Percentiles rank a stretch among this genome's conserved stretches.
These are phyloP conservation scores for Septoria linicola DNA, from an alignment of 2,329 filamentous ascomycete species.

Conservation along the genomic window DNA sequence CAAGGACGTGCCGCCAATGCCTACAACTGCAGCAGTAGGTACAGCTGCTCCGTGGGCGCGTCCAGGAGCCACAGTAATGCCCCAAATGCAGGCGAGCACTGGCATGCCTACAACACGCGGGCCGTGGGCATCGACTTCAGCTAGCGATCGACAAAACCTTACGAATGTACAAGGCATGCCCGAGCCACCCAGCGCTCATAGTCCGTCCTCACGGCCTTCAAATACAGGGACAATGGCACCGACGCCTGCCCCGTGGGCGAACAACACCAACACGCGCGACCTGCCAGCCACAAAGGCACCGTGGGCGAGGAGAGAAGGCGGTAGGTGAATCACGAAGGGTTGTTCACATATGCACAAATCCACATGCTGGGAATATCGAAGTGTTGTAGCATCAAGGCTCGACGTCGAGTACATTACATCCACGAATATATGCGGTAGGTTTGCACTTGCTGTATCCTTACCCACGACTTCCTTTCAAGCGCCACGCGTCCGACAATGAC, in stretches of 20 bases:
- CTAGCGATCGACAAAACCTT: neutral
- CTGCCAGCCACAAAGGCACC: constrained; percentile 5
- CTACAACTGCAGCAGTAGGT: constrained; percentile 16
- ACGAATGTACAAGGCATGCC: neutral
- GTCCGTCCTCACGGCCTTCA: neutral
- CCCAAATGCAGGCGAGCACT: constrained; percentile 30
- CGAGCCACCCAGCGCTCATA: neutral
- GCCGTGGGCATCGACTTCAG: constrained; percentile 26
- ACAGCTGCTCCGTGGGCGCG: constrained; percentile 35
- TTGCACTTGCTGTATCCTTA: too few relatives aligned
- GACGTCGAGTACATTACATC: too few relatives aligned
- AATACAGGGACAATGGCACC: neutral
- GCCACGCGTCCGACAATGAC: too few relatives aligned
- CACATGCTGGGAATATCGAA: too few relatives aligned
- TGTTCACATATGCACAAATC: neutral
- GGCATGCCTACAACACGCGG: constrained; percentile 34
- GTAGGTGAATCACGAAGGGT: neutral
- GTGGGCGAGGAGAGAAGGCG: constrained; percentile 1
- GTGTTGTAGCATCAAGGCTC: too few relatives aligned
- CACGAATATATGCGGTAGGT: too few relatives aligned
- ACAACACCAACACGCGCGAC: neutral
- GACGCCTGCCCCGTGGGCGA: constrained; percentile 3
- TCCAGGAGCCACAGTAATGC: constrained; percentile 18
- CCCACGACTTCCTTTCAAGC: too few relatives aligned
- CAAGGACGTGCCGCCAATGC: constrained; percentile 26